Conservation (phyloP, 257 asterid species). For the Ocimum tenuiflorum region DNA sequence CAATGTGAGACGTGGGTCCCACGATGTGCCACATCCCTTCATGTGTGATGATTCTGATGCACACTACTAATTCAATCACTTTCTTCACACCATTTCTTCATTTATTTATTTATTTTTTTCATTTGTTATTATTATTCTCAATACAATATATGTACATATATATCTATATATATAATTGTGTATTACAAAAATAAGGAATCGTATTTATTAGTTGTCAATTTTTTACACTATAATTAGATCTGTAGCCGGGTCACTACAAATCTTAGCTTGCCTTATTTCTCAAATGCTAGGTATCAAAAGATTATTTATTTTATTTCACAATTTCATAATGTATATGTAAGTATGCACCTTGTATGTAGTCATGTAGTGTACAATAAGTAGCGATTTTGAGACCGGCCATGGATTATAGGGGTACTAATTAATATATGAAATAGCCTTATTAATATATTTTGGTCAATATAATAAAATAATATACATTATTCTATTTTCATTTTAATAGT, state of each 20-base stretch:
- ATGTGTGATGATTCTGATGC: conserved; percentile 42
- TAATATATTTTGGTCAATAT: too few relatives aligned
- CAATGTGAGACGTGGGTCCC: conserved; percentile 37
- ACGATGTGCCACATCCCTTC: conserved; percentile 19
- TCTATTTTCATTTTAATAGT: not conserved
- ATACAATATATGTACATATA: too few relatives aligned
- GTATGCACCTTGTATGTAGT: not conserved
- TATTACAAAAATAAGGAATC: not conserved
- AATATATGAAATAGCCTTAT: too few relatives aligned
- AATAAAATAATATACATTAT: not conserved
- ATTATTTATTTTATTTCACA: not conserved
- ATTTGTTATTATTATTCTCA: not conserved
- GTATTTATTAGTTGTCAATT: conserved; percentile 19
- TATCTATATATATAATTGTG: conserved; percentile 11
- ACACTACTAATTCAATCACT: not conserved
- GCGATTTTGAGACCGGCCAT: too few relatives aligned
- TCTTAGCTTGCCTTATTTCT: not conserved
- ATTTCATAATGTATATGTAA: not conserved
- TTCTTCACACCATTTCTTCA: not conserved
- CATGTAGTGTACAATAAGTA: not conserved
- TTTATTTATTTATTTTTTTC: not conserved
- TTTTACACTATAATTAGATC: conserved; percentile 12
- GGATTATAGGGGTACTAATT: too few relatives aligned
- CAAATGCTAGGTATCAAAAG: not conserved
- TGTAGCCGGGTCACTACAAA: conserved; percentile 18